Conservation (phyloP, 805 yeast species). For the Vanderwaltozyma tropicalis region DNA sequence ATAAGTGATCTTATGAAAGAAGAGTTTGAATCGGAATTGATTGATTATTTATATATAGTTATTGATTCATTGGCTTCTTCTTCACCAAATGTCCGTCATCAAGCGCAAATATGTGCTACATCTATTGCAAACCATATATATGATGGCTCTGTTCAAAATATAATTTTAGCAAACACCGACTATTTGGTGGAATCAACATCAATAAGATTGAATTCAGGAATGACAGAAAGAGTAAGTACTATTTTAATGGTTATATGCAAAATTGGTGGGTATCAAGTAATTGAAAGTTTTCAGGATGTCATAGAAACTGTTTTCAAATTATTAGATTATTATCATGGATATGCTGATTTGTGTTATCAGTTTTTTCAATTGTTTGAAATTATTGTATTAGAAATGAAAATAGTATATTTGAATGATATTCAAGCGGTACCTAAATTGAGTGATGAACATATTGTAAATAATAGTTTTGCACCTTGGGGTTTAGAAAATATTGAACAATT, state of each 20-base stretch:
- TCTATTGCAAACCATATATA: slow-evolving; percentile 44
- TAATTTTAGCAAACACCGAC: slow-evolving; percentile 63
- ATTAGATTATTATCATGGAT: slow-evolving; percentile 79
- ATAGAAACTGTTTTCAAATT: slow-evolving; percentile 64
- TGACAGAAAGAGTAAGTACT: slow-evolving; percentile 63
- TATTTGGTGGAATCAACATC: slow-evolving; percentile 76
- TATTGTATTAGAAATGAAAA: slow-evolving; percentile 39
- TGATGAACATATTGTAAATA: slow-evolving; percentile 15
- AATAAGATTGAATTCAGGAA: slow-evolving; percentile 52
- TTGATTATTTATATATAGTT: slow-evolving; percentile 63
- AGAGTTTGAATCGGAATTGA: slow-evolving; percentile 44
- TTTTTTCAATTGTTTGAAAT: slow-evolving; percentile 63
- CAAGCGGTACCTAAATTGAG: slow-evolving; percentile 8
- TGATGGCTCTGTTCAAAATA: slow-evolving; percentile 41
- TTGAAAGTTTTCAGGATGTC: slow-evolving; percentile 62
- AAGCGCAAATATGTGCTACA: slow-evolving; percentile 43
- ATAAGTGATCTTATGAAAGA: slow-evolving; percentile 15
- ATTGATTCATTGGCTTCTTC: slow-evolving; percentile 60
- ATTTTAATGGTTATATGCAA: slow-evolving; percentile 59
- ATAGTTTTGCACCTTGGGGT: slow-evolving; percentile 50
- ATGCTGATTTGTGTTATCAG: slow-evolving; percentile 58
- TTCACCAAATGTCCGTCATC: slow-evolving; percentile 34
- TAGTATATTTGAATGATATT: slow-evolving; percentile 28
- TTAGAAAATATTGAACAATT: slow-evolving; percentile 37
- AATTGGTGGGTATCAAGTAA: slow-evolving; percentile 56